Conservation (phyloP, 2,329 filamentous ascomycete genomes). For the Fusarium tuaranense region DNA sequence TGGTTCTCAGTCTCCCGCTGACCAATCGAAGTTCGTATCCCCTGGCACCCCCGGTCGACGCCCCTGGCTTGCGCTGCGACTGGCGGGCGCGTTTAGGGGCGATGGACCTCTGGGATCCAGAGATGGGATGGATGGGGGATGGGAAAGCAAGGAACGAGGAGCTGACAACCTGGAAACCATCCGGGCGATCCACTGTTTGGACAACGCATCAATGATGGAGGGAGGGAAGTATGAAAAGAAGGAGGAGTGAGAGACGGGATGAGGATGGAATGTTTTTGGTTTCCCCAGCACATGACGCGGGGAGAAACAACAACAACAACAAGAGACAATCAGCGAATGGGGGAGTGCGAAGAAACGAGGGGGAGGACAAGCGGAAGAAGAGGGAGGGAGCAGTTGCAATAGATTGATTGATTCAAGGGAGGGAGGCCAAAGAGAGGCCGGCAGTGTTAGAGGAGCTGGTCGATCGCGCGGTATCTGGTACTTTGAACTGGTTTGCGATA, state of each 20-base stretch:
- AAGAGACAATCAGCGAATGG: not conserved
- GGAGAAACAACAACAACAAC: slow-evolving; percentile 17
- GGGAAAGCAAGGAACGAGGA: slow-evolving; percentile 37
- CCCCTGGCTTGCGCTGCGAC: slow-evolving; percentile 33
- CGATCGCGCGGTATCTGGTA: not conserved
- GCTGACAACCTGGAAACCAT: slow-evolving; percentile 31
- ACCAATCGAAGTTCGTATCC: slow-evolving; percentile 27
- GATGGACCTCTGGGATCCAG: slow-evolving; percentile 24
- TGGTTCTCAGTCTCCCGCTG: slow-evolving; percentile 13
- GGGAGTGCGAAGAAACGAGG: slow-evolving; percentile 19
- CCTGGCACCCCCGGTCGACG: slow-evolving; percentile 23
- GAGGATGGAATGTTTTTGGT: not conserved
- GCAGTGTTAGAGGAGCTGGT: not conserved
- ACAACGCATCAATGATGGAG: slow-evolving; percentile 33
- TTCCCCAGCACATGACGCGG: not conserved
- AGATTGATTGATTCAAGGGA: slow-evolving; percentile 19
- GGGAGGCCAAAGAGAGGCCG: slow-evolving; percentile 1
- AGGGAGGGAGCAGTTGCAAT: slow-evolving; percentile 35
- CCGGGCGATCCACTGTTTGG: slow-evolving; percentile 29
- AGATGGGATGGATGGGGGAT: slow-evolving; percentile 20
- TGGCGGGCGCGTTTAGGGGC: slow-evolving; percentile 33
- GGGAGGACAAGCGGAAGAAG: slow-evolving; percentile 9
- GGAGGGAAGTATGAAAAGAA: not conserved
- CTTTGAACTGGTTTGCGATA: not conserved
- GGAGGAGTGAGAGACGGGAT: not conserved